Base-by-base conservation (phyloP, 2,329 filamentous ascomycete species). In the Ophioceras dolichostomum region DNA sequence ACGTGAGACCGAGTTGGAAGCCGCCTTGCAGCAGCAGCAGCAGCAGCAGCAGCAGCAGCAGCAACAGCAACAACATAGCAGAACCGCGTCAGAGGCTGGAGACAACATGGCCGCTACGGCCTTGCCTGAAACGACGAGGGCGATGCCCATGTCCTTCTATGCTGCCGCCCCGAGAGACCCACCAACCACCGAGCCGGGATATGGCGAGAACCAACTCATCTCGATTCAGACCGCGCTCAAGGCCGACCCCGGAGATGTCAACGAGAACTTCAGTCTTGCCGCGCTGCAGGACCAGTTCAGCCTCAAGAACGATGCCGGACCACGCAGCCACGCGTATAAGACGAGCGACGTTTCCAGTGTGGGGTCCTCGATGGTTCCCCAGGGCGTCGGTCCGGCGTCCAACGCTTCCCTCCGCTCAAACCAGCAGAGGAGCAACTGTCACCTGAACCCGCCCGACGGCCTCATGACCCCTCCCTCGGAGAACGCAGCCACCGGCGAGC, bases 381-480 rank as follows among this genome's bases (percentile, higher is more conserved):
- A 61, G 21, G 53, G 54, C 2, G 45, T 51, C 7, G 50, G 52
- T 1, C 53, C 58, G 2, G 54, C 55, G 43, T 52, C 40, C 41
- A 51, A 42, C 39, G 45, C 36, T 41, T 41, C 44, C 1, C 43
- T 41, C 14, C 34, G 45, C 10, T 35, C 29, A n/a, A 27, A 10
- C 16, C 45, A 31, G 40, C 47, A 13, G 43, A 44, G 7, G 17
- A 21, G n/a, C n/a, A n/a, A n/a, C n/a, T n/a, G 12, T 17, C 34
- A 36, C 17, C 17, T 17, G 6, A 36, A 36, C 26, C 22, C 21
- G 10, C 10, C 24, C 5, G 47, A 60, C 36, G 49, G 59, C 28
- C 42, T 54, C 5, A 57, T 60, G 37, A 64, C 62, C 21, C 62
- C 64, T 0, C 58, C 61, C 1, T 60, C 56, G 31, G 62, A 66